A percentile compares a stretch with the other conserved stretches of the same genome.
phyloP scores from a whole-genome alignment of 2,329 filamentous ascomycete species.

The Furcasterigmium sp. region DNA sequence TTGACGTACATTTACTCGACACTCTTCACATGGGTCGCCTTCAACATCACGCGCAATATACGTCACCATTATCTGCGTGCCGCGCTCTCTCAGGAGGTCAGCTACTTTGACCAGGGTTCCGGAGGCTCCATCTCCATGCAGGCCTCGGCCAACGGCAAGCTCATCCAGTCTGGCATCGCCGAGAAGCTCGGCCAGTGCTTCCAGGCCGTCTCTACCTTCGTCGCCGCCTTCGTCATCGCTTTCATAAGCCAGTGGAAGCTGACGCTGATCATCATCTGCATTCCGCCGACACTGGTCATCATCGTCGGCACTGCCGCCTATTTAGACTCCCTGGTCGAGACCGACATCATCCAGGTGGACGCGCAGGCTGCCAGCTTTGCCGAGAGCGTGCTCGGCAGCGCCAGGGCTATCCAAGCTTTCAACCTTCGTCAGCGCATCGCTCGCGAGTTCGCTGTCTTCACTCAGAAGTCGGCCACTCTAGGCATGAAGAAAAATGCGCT shows the following conservation, averaged over 20 bases:
- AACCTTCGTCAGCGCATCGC: conserved; percentile 6
- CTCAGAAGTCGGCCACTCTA: conserved; percentile 15
- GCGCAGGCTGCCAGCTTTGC: conserved; percentile 18
- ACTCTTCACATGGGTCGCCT: conserved; percentile 42
- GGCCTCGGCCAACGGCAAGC: conserved; percentile 4
- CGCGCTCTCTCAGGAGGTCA: conserved; percentile 44
- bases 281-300: neutral
- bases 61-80: conserved; percentile 42
- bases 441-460: conserved; percentile 3
- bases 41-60: conserved; percentile 40
- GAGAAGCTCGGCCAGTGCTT: conserved; percentile 5
- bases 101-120: conserved; percentile 37
- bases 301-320: neutral
- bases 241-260: conserved; percentile 8
- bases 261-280: conserved; percentile 3
- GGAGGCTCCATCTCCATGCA: conserved; percentile 6
- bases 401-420: conserved; percentile 9
- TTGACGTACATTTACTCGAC: conserved; percentile 25
- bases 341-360: conserved; percentile 18
- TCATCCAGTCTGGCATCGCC: conserved; percentile 5
- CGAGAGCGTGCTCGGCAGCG: conserved; percentile 14
- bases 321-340: conserved; percentile 10
- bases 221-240: conserved; percentile 6
- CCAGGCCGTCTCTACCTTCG: conserved; percentile 3
- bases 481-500: conserved; percentile 22